Conservation (phyloP, 495 filamentous ascomycete species). For the Letharia lupina region DNA sequence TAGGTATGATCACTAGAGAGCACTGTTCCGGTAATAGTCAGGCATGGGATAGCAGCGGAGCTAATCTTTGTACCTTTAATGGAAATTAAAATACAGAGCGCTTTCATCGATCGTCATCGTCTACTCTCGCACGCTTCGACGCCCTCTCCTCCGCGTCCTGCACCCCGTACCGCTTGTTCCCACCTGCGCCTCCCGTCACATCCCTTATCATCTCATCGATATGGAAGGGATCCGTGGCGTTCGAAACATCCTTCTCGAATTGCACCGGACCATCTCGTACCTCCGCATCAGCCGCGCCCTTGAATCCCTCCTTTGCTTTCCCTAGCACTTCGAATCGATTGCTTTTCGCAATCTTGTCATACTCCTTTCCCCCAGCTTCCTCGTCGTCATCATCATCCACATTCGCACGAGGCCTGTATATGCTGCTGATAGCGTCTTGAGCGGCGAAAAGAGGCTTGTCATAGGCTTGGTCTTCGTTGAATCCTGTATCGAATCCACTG, state of each 20-base stretch:
- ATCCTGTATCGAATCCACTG: slow-evolving; percentile 77
- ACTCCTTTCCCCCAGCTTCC: slow-evolving; percentile 69
- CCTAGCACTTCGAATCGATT: slow-evolving; percentile 81
- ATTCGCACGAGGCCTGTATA: slow-evolving; percentile 74
- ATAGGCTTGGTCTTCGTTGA: slow-evolving; percentile 97
- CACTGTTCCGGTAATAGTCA: background rate
- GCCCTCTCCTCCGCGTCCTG: slow-evolving; percentile 56
- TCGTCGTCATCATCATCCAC: slow-evolving; percentile 65
- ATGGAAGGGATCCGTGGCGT: slow-evolving; percentile 72
- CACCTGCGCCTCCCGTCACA: slow-evolving; percentile 48
- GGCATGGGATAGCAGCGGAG: background rate
- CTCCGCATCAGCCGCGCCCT: slow-evolving; percentile 81
- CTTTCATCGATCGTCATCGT: slow-evolving; percentile 51
- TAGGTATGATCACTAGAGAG: background rate
- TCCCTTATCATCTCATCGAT: slow-evolving; percentile 88
- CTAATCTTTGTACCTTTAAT: background rate
- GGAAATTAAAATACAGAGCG: background rate
- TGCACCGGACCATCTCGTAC: slow-evolving; percentile 86
- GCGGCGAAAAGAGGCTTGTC: slow-evolving; percentile 96
- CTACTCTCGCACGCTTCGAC: slow-evolving; percentile 73
- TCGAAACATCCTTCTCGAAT: slow-evolving; percentile 74
- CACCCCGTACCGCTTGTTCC: slow-evolving; percentile 77
- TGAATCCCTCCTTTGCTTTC: slow-evolving; percentile 78
- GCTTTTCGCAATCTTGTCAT: slow-evolving; percentile 77
- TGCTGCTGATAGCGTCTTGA: slow-evolving; percentile 89